Evolutionary conservation across 2,329 filamentous ascomycete species (phyloP).

Genomic region (Parascedosporium putredinis): DNA sequence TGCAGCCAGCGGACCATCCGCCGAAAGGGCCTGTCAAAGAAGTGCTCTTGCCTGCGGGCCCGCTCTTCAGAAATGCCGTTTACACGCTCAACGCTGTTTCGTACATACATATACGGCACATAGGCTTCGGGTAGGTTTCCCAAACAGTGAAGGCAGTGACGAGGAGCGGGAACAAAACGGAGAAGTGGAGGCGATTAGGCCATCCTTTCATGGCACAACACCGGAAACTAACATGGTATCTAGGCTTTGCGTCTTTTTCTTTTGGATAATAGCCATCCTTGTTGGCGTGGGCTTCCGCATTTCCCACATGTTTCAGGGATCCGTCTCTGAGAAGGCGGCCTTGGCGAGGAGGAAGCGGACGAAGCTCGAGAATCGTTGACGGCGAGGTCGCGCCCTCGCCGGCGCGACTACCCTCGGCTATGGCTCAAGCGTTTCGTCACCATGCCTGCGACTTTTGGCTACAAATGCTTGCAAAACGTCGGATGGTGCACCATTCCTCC

Average conservation of each 20-base stretch:
- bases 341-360: slow-evolving; percentile 1
- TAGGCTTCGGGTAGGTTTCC: background rate
- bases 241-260: slow-evolving; percentile 25
- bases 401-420: slow-evolving; percentile 7
- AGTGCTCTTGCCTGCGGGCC: slow-evolving; percentile 22
- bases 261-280: slow-evolving; percentile 28
- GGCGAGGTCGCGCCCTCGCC: background rate
- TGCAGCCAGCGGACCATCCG: slow-evolving; percentile 19
- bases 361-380: slow-evolving; percentile 2
- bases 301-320: slow-evolving; percentile 8
- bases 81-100: slow-evolving; percentile 23
- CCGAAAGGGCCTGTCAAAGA: slow-evolving; percentile 15
- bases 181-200: no score
- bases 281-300: slow-evolving; percentile 25
- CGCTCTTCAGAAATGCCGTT: slow-evolving; percentile 24
- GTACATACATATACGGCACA: background rate
- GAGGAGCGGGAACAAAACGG: no score
- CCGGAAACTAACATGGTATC: slow-evolving; percentile 1
- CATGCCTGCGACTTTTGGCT: slow-evolving; percentile 32
- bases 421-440: slow-evolving; percentile 25
- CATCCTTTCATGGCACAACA: background rate
- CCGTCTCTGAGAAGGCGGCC: background rate
- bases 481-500: slow-evolving; percentile 35
- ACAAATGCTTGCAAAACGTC: slow-evolving; percentile 30
- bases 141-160: no score